Evolutionary conservation across 148 eudicot genomes (phyloP), one percentile per base, ranked within the genome.

Genomic region (Euryodendron excelsum): DNA sequence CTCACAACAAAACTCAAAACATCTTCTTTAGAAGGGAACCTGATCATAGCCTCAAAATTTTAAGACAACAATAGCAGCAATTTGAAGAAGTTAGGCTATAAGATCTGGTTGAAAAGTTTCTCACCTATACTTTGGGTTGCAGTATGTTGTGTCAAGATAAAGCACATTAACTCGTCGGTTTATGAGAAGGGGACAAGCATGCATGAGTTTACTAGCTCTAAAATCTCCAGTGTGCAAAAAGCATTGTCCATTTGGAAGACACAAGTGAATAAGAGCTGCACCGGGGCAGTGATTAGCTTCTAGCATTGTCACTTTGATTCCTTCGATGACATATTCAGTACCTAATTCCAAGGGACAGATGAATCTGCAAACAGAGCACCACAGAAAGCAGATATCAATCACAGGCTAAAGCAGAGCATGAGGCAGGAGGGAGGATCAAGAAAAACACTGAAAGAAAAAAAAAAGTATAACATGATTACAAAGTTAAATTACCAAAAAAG

Each of bases 271-370:
- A 78, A 90, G 78, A 69, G 93, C 93, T 44, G 93, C 93, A 77
- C 93, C 93, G 3, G 93, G 93, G 74, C 90, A 90, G 77, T 90
- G 93, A 80, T 90, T 90, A 81, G 93, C 93, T 81, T 90, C 93
- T 53, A 90, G 74, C 77, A 90, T 63, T 39, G 91, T 87, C 64
- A 90, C 81, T 77, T 75, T 88, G 73, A 87, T 82, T 78, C 89
- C 93, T 23, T 85, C 85, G 21, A 90, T 85, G 66, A 76, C 41
- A 75, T 88, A 79, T 74, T 90, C 93, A 74, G 78, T 77, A 61
- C 82, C 84, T 67, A 90, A 71, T 78, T 90, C 93, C 84, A 90
- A 61, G 62, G 90, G 83, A 68, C 30, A 65, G 53, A 90, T 71
- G 11, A 71, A 85, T 45, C 93, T 90, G 79, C 48, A 41, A 44